Conservation (phyloP, 139 green algal species). For the Nannochloris sp. region DNA sequence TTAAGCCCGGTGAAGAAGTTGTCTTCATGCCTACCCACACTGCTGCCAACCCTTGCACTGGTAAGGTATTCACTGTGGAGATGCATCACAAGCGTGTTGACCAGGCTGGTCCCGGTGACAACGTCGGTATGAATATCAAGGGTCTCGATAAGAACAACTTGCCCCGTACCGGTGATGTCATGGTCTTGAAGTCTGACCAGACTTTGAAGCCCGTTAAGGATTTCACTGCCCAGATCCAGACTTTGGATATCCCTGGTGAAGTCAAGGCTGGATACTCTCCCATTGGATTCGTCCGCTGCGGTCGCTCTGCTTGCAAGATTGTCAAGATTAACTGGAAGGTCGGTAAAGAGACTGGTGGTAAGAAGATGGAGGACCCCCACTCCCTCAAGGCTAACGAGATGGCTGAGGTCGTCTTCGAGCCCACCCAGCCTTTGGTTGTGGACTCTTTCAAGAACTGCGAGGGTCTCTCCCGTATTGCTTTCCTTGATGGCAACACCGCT, state of each 20-base stretch:
- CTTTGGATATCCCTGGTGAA: slow-evolving; percentile 86
- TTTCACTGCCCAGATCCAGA: slow-evolving; percentile 90
- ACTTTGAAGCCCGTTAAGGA: slow-evolving; percentile 69
- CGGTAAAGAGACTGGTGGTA: slow-evolving; percentile 90
- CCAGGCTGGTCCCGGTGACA: slow-evolving; percentile 90
- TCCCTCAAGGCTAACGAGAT: slow-evolving; percentile 91
- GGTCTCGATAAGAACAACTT: slow-evolving; percentile 88
- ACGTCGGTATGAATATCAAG: slow-evolving; percentile 99
- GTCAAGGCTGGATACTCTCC: slow-evolving; percentile 86
- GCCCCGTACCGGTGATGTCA: slow-evolving; percentile 83
- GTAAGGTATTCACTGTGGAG: slow-evolving; percentile 99
- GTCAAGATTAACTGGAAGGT: slow-evolving; percentile 84
- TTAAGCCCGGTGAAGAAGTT: slow-evolving; percentile 91
- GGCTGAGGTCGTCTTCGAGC: slow-evolving; percentile 78
- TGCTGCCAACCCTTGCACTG: slow-evolving; percentile 75
- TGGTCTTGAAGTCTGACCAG: slow-evolving; percentile 85
- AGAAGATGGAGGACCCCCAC: slow-evolving; percentile 82
- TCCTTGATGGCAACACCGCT: slow-evolving; percentile 91
- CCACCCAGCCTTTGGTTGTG: slow-evolving; percentile 77
- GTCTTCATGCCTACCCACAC: slow-evolving; percentile 84
- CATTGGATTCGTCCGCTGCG: slow-evolving; percentile 87
- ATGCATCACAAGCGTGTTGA: slow-evolving; percentile 99
- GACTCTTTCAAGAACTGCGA: slow-evolving; percentile 90
- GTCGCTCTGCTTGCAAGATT: slow-evolving; percentile 79
- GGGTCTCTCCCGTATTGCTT: slow-evolving; percentile 86